A percentile compares a stretch with the other conserved stretches of the same genome.
These are phyloP conservation scores for Aspergillus sp. DNA, from an alignment of 2,329 filamentous ascomycete genomes.

Conservation along the genomic window DNA sequence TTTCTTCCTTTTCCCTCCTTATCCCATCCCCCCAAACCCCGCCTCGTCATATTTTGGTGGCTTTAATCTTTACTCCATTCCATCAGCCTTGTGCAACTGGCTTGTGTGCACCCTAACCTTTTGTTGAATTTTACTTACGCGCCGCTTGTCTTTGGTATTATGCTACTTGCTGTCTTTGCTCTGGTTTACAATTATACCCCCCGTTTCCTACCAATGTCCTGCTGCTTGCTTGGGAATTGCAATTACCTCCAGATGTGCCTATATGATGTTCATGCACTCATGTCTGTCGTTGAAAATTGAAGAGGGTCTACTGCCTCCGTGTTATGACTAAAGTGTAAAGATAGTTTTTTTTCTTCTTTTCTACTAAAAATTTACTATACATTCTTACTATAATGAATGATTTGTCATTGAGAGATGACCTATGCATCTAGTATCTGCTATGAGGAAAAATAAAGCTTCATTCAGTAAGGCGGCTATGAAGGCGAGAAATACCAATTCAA, in stretches of 20 bases:
- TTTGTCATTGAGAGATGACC: too few species aligned
- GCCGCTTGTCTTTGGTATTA: not conserved
- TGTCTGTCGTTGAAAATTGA: slow-evolving; percentile 1
- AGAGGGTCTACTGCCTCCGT: not conserved
- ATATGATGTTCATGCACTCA: slow-evolving; percentile 15
- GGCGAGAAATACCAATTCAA: not conserved
- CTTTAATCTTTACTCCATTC: slow-evolving; percentile 6
- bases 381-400: too few species aligned
- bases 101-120: not conserved
- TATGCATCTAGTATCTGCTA: too few species aligned
- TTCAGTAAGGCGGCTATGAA: not conserved
- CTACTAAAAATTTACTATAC: too few species aligned
- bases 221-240: slow-evolving; percentile 7
- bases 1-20: slow-evolving; percentile 12
- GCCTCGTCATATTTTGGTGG: not conserved
- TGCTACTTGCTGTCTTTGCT: slow-evolving; percentile 1
- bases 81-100: slow-evolving; percentile 1
- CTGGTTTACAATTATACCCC: slow-evolving; percentile 18
- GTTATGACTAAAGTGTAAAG: not conserved
- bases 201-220: slow-evolving; percentile 5
- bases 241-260: slow-evolving; percentile 6
- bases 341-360: not conserved
- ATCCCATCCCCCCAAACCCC: not conserved
- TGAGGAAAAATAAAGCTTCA: not conserved
- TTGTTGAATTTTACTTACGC: not conserved